A percentile compares a stretch with the other conserved stretches of the same genome.
phyloP scores from a whole-genome alignment of 257 asterid species.

The Solanum pennellii region DNA sequence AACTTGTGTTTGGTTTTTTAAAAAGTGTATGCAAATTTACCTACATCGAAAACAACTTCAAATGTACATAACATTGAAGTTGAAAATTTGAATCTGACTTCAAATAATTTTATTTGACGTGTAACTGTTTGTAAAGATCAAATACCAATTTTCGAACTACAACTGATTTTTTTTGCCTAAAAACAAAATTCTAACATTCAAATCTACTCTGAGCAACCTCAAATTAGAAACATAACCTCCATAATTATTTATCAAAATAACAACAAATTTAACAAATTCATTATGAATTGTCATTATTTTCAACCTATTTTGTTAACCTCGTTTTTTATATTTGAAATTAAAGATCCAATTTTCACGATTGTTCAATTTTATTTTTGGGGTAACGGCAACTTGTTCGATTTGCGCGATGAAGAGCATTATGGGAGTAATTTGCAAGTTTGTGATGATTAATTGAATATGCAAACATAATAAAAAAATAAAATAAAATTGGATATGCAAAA shows the following conservation, averaged over 20 bases:
- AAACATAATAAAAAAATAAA: background rate
- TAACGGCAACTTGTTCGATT: no score
- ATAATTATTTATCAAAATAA: background rate
- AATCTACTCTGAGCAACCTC: background rate
- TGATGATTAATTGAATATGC: background rate
- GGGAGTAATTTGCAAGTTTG: background rate
- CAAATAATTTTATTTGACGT: background rate
- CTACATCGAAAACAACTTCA: background rate
- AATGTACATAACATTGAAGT: background rate
- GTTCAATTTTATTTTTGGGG: background rate
- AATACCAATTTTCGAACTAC: background rate
- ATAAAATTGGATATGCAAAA: background rate
- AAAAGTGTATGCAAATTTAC: background rate
- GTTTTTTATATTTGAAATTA: background rate
- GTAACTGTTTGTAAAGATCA: background rate
- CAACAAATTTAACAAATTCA: background rate
- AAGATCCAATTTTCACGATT: background rate
- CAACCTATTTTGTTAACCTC: background rate
- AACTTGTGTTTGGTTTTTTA: background rate
- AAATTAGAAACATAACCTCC: background rate
- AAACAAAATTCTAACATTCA: background rate
- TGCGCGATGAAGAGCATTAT: no score
- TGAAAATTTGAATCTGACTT: background rate
- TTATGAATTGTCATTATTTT: no score
- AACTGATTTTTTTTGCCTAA: accelerated